phyloP scores from a whole-genome alignment of 176 grass and related monocot genomes.

The Pontederia paniculata region DNA sequence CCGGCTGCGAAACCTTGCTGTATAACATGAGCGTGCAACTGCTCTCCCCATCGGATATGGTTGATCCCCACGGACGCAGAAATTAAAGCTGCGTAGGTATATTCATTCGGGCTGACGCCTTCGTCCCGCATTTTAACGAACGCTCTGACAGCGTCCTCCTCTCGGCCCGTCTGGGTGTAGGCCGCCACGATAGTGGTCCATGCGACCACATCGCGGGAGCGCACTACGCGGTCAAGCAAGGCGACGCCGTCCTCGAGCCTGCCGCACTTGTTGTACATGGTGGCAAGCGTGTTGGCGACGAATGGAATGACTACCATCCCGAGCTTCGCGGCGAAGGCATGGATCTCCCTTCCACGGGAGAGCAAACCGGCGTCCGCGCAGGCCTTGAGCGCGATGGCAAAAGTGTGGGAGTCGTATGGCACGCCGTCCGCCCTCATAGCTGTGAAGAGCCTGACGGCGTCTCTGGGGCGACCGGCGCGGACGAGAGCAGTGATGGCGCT shows the following conservation, averaged over 20 bases:
- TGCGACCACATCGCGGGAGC: slow-evolving; percentile 24
- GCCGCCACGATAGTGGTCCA: slow-evolving; percentile 43
- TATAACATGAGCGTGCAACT: slow-evolving; percentile 40
- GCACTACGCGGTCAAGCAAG: slow-evolving; percentile 20
- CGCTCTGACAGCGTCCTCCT: slow-evolving; percentile 26
- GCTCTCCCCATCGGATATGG: slow-evolving; percentile 21
- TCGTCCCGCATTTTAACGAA: slow-evolving; percentile 34
- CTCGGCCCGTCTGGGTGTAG: slow-evolving; percentile 29
- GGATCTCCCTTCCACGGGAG: slow-evolving; percentile 37
- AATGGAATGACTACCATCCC: slow-evolving; percentile 31
- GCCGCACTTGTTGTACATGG: slow-evolving; percentile 30
- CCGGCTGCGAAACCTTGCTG: slow-evolving; percentile 21
- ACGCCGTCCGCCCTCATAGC: slow-evolving; percentile 36
- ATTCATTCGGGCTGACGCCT: slow-evolving; percentile 35
- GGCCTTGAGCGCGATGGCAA: slow-evolving; percentile 32
- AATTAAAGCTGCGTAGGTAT: slow-evolving; percentile 48
- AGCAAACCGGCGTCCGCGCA: slow-evolving; percentile 25
- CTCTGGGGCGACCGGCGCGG: slow-evolving; percentile 24
- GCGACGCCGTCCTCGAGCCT: slow-evolving; percentile 1
- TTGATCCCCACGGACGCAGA: slow-evolving; percentile 31
- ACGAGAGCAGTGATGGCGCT: slow-evolving; percentile 34
- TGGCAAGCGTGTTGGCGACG: slow-evolving; percentile 39
- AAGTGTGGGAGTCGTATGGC: slow-evolving; percentile 42
- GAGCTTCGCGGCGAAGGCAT: slow-evolving; percentile 32
- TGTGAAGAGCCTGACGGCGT: slow-evolving; percentile 41